Base-by-base conservation (phyloP, 2,329 filamentous ascomycete species). In the Trichothecium sympodiale region DNA sequence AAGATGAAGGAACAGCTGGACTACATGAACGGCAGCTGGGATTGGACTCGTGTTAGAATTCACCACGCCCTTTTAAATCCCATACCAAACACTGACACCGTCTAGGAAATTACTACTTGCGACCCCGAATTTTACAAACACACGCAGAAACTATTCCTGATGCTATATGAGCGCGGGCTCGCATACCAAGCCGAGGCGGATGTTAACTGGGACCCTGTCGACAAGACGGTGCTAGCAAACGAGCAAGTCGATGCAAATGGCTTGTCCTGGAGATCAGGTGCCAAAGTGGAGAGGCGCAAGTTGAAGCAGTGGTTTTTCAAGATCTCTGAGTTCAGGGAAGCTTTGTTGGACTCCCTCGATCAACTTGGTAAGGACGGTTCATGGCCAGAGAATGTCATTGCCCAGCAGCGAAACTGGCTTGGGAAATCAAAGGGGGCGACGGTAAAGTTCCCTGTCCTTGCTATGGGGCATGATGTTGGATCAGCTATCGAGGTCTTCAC, bases 171-270 rank as follows among this genome's bases (percentile, higher is more conserved):
- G 44, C 71, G 74, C 40, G 83, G 82, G 1, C 66, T 94, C 14
- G 87, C 85, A 35, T 91, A 91, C 55, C 86, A 87, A 52, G 77
- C 77, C 25, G 80, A 91, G 47, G 83, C 85, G 15, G 61, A 87
- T 42, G 87, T 94, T 47, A 94, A 94, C 57, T 94, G 84, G 61
- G 87, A 94, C 46, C 87, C 87, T 2, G 71, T 94, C 18, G 87
- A 94, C 53, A 80, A 83, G 53, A 94, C 87, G 0, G 87, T 94
- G 13, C 65, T 94, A 40, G 87, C 87, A 9, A 94, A 94, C 53
- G 87, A 94, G 57, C 87, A 94, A 59, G 85, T 94, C n/a, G 84
- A 93, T 53, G 71, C 81, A 34, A 80, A 85, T 50, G 87, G 87
- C 23, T 75, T 67, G 47, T 94, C 86, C 2, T 94, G 87, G 87